Evolutionary conservation across 2,329 filamentous ascomycete species (phyloP).

Genomic region (Colletotrichum tamarilloi): DNA sequence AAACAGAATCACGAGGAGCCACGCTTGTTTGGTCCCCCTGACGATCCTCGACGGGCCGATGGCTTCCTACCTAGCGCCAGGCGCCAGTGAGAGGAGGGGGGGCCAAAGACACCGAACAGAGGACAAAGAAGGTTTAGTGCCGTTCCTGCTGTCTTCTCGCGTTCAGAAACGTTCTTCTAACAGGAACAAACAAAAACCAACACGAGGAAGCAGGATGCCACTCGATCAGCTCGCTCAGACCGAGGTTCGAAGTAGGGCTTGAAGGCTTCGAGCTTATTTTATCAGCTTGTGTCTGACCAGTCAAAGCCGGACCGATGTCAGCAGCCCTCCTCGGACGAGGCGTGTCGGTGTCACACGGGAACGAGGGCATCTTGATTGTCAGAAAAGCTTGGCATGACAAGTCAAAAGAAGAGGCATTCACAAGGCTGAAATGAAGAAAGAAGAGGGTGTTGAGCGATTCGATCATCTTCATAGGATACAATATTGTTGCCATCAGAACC

Average conservation of each 20-base stretch:
- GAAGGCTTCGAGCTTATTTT: not conserved
- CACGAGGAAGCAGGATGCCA: not conserved
- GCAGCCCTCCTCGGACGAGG: not conserved
- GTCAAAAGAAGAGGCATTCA: not conserved
- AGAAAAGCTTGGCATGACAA: constrained; percentile 20
- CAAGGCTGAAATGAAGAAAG: not conserved
- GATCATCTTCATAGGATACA: not conserved
- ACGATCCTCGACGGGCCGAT: constrained; percentile 1
- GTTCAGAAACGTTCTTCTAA: not conserved
- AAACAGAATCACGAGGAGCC: not conserved
- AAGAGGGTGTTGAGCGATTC: not conserved
- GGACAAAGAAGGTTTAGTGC: constrained; percentile 11
- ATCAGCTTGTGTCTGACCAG: constrained; percentile 8
- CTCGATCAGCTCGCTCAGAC: not conserved
- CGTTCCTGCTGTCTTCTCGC: not conserved
- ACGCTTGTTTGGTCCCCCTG: not conserved
- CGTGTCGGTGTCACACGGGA: not conserved
- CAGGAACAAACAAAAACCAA: too few species aligned
- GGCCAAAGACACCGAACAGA: constrained; percentile 12
- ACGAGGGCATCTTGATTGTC: not conserved
- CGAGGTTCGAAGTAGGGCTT: not conserved
- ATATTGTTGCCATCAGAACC: not conserved
- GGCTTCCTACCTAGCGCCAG: not conserved
- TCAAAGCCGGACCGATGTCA: constrained; percentile 5
- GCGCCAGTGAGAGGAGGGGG: constrained; percentile 3